phyloP scores from a whole-genome alignment of 768 basidiomycete species.

The Lactarius evosmus region DNA sequence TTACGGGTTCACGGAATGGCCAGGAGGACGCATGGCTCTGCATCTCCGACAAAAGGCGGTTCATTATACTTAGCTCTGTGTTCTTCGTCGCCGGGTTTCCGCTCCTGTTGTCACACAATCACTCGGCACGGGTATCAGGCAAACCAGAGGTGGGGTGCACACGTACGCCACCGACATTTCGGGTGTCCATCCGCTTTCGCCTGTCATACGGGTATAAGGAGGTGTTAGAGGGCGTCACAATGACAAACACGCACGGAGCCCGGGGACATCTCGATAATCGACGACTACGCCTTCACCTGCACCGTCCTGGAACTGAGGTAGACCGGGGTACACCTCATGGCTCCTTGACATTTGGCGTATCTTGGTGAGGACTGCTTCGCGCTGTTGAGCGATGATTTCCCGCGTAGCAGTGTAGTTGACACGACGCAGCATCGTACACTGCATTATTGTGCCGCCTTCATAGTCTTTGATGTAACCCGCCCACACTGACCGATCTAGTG shows the following conservation, averaged over 20 bases:
- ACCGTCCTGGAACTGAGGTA: conserved; percentile 70
- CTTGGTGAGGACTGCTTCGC: conserved; percentile 85
- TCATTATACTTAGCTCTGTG: conserved; percentile 64
- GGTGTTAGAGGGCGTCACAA: conserved; percentile 17
- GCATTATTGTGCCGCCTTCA: conserved; percentile 99
- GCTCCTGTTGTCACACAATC: conserved; percentile 28
- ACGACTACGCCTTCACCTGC: conserved; percentile 48
- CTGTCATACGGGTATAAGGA: conserved; percentile 38
- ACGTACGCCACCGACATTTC: conserved; percentile 72
- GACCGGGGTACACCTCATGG: conserved; percentile 80
- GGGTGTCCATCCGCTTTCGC: conserved; percentile 90
- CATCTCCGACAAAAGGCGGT: conserved; percentile 73
- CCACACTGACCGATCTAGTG: conserved; percentile 87
- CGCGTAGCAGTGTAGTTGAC: conserved; percentile 85
- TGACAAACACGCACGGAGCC: conserved; percentile 57
- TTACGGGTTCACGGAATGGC: conserved; percentile 85
- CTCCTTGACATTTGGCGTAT: conserved; percentile 83
- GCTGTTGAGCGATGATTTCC: conserved; percentile 72
- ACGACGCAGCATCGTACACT: conserved; percentile 91
- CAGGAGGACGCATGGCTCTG: conserved; percentile 77
- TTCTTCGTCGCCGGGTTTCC: conserved; percentile 48
- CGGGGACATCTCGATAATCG: conserved; percentile 81
- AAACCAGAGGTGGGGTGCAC: conserved; percentile 9
- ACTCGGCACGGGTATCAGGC: neutral
- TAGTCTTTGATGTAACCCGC: conserved; percentile 99